Evolutionary conservation across 176 grass and related monocot species (phyloP).

Genomic region (Neostapfia colusana): DNA sequence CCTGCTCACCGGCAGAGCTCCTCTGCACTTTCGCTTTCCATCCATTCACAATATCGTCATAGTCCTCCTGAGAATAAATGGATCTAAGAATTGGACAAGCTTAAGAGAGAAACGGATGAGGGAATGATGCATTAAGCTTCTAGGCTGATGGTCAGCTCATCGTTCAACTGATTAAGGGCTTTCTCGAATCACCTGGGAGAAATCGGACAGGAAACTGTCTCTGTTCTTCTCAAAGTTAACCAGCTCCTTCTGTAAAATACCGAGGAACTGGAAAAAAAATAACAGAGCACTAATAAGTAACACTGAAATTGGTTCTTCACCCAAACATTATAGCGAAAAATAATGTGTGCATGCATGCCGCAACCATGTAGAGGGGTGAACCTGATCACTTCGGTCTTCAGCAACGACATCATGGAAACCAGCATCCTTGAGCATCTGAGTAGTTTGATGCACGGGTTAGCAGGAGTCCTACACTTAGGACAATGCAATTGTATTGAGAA

Average conservation of each 20-base stretch:
- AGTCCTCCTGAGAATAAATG: conserved; percentile 63
- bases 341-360: neutral
- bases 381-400: conserved; percentile 89
- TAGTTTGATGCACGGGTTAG: conserved; percentile 23
- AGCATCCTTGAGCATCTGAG: conserved; percentile 73
- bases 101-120: neutral
- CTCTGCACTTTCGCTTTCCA: conserved; percentile 91
- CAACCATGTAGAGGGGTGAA: conserved; percentile 11
- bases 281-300: conserved; percentile 3
- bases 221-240: conserved; percentile 72
- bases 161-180: neutral
- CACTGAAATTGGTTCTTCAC: neutral
- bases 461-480: neutral
- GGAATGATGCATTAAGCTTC: neutral
- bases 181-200: conserved; percentile 64
- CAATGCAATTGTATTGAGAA: neutral
- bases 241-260: conserved; percentile 72
- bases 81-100: conserved; percentile 12
- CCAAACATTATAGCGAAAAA: conserved; percentile 8
- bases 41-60: conserved; percentile 80
- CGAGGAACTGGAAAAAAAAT: conserved; percentile 60
- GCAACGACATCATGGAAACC: conserved; percentile 78
- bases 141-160: neutral
- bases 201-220: conserved; percentile 69
- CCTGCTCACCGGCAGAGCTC: conserved; percentile 78